Evolutionary conservation across 1,284 basidiomycete genomes (phyloP), one percentile per base, ranked within the genome.

Genomic region (Athelia psychrophila): DNA sequence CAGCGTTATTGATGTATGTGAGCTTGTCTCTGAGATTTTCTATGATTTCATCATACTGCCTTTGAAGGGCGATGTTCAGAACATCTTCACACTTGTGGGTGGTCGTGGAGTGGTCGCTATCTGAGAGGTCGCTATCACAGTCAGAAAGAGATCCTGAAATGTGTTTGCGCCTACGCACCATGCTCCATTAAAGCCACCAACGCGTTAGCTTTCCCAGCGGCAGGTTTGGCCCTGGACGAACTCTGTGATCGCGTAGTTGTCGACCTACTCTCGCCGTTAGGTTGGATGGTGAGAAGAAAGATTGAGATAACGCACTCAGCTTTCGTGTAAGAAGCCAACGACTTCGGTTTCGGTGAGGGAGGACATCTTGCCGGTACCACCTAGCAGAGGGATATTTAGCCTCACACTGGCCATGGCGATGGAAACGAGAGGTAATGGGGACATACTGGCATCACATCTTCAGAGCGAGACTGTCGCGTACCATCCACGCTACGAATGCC

Each of bases 141-240:
- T 30, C 13, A 30, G 13, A 13, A 6, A 13, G 27, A 30, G 13
- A 13, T 13, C n/a, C 13, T 30, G 27, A 30, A 30, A 30, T 30
- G 32, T 13, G 27, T 13, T 6, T 30, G 13, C 13, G 27, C 13
- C 13, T 6, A 30, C 13, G 6, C 13, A 30, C 27, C 27, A 13
- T 30, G 27, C 27, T 30, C 27, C 13, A 13, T 13, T 30, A 30
- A 30, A 6, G 27, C 27, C 27, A 13, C 27, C 5, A 30, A 13
- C 13, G 13, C 6, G 13, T 30, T 13, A 13, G 27, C 27, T 69
- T 0, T 86, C 90, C 94, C 95, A 98, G 19, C 95, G 81, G 10
- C 86, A 79, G 0, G 95, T 98, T 55, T 86, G 81, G 1, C 94
- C 92, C 68, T 95, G 94, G 2, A 86, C 95, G 81, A 86, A 94